phyloP scores from a whole-genome alignment of 2,329 filamentous ascomycete genomes.

The Aspergillus sp. region DNA sequence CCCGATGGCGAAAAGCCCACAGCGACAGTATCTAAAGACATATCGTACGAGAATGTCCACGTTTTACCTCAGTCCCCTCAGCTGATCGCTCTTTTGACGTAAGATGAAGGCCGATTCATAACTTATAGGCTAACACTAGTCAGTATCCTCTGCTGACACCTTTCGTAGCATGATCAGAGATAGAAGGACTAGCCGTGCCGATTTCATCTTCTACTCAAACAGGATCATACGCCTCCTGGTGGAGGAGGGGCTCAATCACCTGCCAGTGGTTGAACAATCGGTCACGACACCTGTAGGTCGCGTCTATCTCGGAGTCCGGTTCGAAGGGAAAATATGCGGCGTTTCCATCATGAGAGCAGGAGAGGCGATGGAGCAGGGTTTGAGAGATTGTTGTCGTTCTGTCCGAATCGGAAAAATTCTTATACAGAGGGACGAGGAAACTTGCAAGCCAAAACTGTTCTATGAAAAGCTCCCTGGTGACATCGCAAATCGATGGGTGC shows the following conservation, averaged over 20 bases:
- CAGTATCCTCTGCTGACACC: constrained; percentile 6
- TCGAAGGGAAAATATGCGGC: constrained; percentile 97
- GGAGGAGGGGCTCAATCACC: constrained; percentile 94
- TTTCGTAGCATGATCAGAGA: constrained; percentile 84
- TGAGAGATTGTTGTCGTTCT: constrained; percentile 95
- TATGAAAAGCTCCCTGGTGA: constrained; percentile 97
- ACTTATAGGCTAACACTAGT: neutral
- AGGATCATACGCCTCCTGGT: constrained; percentile 95
- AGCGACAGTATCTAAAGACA: constrained; percentile 82
- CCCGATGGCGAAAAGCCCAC: constrained; percentile 75
- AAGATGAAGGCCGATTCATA: constrained; percentile 49
- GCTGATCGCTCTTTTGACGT: constrained; percentile 96
- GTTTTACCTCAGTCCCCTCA: constrained; percentile 92
- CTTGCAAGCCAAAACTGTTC: constrained; percentile 85
- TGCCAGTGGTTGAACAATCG: constrained; percentile 84
- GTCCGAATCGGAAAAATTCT: constrained; percentile 98
- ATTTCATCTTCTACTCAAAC: constrained; percentile 99
- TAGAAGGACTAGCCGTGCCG: constrained; percentile 82
- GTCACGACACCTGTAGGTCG: constrained; percentile 90
- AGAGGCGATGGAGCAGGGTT: constrained; percentile 96
- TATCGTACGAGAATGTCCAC: constrained; percentile 83
- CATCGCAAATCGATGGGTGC: constrained; percentile 87
- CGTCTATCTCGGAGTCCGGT: constrained; percentile 86
- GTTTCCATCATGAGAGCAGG: constrained; percentile 98
- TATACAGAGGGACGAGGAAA: constrained; percentile 97